phyloP scores from a whole-genome alignment of 106 monocot genomes.

The Narthecium ossifragum region DNA sequence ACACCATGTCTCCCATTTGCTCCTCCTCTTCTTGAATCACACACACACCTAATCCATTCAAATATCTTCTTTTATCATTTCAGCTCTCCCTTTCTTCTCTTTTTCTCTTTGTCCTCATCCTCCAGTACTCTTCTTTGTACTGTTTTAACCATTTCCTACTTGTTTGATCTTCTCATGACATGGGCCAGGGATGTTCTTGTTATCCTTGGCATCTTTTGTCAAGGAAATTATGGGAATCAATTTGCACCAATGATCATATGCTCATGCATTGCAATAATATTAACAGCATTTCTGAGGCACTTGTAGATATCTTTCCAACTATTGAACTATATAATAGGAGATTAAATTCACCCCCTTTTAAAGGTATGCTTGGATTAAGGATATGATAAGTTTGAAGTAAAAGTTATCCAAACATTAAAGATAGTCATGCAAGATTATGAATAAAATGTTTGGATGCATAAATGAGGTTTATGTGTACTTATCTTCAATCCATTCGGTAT shows the following conservation, averaged over 20 bases:
- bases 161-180: neutral
- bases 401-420: no score
- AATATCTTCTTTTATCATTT: neutral
- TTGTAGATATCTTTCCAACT: neutral
- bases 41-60: neutral
- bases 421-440: no score
- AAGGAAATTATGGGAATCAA: no score
- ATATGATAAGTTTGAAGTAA: no score
- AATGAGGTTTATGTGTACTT: no score
- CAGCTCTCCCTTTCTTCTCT: neutral
- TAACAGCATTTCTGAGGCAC: no score
- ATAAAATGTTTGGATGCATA: no score
- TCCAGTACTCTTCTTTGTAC: neutral
- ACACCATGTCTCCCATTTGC: neutral
- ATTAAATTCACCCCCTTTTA: neutral
- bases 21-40: neutral
- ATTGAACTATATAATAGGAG: neutral
- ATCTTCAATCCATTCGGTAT: no score
- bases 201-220: neutral
- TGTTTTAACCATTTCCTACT: neutral
- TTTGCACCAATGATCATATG: neutral
- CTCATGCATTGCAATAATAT: neutral
- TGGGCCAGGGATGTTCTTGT: neutral
- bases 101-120: neutral
- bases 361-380: no score